phyloP scores from a whole-genome alignment of 2,329 filamentous ascomycete species.

The Metarhizium sp. region DNA sequence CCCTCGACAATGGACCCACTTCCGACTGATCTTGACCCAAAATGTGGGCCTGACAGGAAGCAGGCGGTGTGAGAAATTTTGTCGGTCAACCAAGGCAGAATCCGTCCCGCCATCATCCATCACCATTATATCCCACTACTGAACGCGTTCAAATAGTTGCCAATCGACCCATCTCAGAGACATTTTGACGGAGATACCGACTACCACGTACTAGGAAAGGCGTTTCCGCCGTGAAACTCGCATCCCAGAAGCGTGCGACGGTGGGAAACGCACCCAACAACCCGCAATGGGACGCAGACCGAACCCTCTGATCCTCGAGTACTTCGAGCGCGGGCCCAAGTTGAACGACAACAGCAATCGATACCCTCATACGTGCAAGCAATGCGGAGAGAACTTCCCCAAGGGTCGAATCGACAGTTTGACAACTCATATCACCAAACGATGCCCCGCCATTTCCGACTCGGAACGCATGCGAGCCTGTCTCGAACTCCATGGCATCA shows the following conservation, averaged over 20 bases:
- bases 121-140: slow-evolving; percentile 8
- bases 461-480: slow-evolving; percentile 68
- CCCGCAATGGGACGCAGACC: slow-evolving; percentile 68
- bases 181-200: background rate
- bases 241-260: slow-evolving; percentile 17
- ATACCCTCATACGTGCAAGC: slow-evolving; percentile 84
- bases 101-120: slow-evolving; percentile 13
- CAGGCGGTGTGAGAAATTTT: slow-evolving; percentile 26
- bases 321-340: slow-evolving; percentile 80
- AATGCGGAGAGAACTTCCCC: slow-evolving; percentile 80
- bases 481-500: slow-evolving; percentile 62
- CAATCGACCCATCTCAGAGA: background rate
- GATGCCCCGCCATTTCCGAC: slow-evolving; percentile 70
- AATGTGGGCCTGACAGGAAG: slow-evolving; percentile 2
- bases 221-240: slow-evolving; percentile 7
- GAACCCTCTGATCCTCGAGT: slow-evolving; percentile 76
- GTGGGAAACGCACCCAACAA: slow-evolving; percentile 10
- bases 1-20: background rate
- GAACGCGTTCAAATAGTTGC: background rate
- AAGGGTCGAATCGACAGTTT: slow-evolving; percentile 83
- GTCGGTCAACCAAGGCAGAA: slow-evolving; percentile 26
- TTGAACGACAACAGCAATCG: slow-evolving; percentile 83
- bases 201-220: background rate
- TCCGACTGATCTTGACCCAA: background rate
- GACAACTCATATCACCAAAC: slow-evolving; percentile 73